Conservation (phyloP, 139 green algal genomes). For the Klebsormidium nitens region DNA sequence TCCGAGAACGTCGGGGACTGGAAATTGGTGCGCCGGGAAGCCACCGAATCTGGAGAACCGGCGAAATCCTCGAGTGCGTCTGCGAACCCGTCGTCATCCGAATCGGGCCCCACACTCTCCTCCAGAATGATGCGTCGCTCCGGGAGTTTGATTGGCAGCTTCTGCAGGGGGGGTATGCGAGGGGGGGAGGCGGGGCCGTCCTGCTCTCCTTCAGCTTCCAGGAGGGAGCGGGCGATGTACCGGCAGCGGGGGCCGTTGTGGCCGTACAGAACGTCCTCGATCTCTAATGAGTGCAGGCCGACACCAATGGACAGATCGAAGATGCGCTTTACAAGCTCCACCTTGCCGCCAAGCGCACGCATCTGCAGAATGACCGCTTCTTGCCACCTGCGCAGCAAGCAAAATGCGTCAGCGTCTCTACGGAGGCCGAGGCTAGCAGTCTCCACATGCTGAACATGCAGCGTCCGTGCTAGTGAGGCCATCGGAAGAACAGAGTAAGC, state of each 20-base stretch:
- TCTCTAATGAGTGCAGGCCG: slow-evolving; percentile 47
- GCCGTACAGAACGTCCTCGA: slow-evolving; percentile 69
- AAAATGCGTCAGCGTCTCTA: too few relatives aligned
- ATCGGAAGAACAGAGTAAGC: too few relatives aligned
- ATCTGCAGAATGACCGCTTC: slow-evolving; percentile 52
- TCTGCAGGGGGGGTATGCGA: too few relatives aligned
- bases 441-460: too few relatives aligned
- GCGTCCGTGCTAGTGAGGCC: too few relatives aligned
- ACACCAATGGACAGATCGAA: slow-evolving; percentile 23
- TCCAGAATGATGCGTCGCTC: too few relatives aligned
- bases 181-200: too few relatives aligned
- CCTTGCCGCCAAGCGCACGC: slow-evolving; percentile 35
- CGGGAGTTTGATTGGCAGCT: too few relatives aligned
- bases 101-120: too few relatives aligned
- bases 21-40: not conserved
- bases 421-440: too few relatives aligned
- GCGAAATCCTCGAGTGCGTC: slow-evolving; percentile 33
- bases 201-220: slow-evolving; percentile 2
- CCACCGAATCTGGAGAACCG: slow-evolving; percentile 12
- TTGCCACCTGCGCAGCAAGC: too few relatives aligned
- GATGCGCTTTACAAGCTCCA: slow-evolving; percentile 20
- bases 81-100: slow-evolving; percentile 51
- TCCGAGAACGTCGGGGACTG: not conserved
- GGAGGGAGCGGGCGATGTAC: slow-evolving; percentile 17
- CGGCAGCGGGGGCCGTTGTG: slow-evolving; percentile 8